Base-by-base conservation (phyloP, 257 asterid species). In the Paulownia fortunei region DNA sequence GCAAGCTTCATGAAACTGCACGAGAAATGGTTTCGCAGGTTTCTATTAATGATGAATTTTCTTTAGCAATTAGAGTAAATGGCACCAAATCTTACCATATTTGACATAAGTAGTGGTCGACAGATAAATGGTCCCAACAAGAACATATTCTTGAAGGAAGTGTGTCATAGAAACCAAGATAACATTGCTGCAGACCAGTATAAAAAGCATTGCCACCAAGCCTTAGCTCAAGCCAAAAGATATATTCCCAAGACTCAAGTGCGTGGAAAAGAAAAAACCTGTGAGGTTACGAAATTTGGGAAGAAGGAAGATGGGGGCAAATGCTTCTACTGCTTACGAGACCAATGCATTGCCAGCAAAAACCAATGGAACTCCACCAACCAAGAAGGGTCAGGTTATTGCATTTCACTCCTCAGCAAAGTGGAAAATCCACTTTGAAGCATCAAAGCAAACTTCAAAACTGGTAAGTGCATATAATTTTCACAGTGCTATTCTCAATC, bases 401-500 rank as follows among this genome's bases (percentile, higher is more conserved):
- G 85, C 76, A 58, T 84, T 90, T 75, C 93, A 84, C 86, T 88
- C 92, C 58, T 74, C 86, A 9, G 10, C 86, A 2, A 76, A 85
- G 55, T 93, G 97, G 97, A 88, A 77, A 80, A 58, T 52, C 59
- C 91, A 90, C 75, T 82, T 86, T 12, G 90, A 87, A 74, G 84
- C 89, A 62, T 82, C 88, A 18, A 93, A 88, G 69, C 73, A 81
- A 36, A 86, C 90, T 62, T 79, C 86, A 75, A 91, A 88, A 78
- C 90, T 91, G 85, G 98, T 93, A 79, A 60, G 13, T 27, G 1
- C 13, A 2, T 12, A 34, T 32, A 24, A 9, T 39, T 52, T 6
- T 46, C 16, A 8, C 64, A 23, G 24, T n/a, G 41, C 12, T 47
- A 16, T 24, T 19, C 21, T 74, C 27, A 13, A 6, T 18, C 23